Evolutionary conservation across 176 grass and related monocot genomes (phyloP).

Genomic region (Saccharum officinarum): DNA sequence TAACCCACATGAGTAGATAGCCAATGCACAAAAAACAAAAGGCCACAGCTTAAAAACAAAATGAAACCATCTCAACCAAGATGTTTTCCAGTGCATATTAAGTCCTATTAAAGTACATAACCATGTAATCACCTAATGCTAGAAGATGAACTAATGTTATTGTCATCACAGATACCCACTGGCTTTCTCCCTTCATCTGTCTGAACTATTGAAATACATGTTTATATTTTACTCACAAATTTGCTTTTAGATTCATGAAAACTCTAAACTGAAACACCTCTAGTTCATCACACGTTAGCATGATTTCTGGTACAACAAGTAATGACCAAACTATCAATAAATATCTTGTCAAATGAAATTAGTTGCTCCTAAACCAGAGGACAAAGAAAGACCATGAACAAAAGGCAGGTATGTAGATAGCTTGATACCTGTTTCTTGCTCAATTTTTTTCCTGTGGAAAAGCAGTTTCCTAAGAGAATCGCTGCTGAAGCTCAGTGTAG

Average conservation of each 20-base stretch:
- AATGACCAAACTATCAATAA: slow-evolving; percentile 23
- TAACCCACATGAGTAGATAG: slow-evolving; percentile 10
- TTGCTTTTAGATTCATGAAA: not conserved
- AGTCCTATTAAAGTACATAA: slow-evolving; percentile 3
- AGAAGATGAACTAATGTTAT: slow-evolving; percentile 15
- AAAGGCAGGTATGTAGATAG: not conserved
- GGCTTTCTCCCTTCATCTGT: slow-evolving; percentile 10
- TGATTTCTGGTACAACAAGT: slow-evolving; percentile 15
- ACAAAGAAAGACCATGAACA: slow-evolving; percentile 22
- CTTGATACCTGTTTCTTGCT: slow-evolving; percentile 84
- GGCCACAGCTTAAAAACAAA: not conserved
- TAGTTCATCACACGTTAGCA: slow-evolving; percentile 4
- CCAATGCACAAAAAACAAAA: not conserved
- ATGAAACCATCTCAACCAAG: not conserved
- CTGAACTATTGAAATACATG: not conserved
- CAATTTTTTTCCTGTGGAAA: slow-evolving; percentile 82
- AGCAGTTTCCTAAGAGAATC: slow-evolving; percentile 77
- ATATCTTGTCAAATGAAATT: slow-evolving; percentile 1
- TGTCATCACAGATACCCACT: not conserved
- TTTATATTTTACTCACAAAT: not conserved
- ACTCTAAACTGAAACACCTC: slow-evolving; percentile 8
- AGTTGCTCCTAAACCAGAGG: slow-evolving; percentile 6
- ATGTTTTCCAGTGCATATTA: not conserved
- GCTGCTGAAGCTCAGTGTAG: slow-evolving; percentile 70
- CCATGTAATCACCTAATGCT: slow-evolving; percentile 18